Evolutionary conservation across 73 alveolate species (phyloP).

Genomic region (Paramecium caudatum): DNA sequence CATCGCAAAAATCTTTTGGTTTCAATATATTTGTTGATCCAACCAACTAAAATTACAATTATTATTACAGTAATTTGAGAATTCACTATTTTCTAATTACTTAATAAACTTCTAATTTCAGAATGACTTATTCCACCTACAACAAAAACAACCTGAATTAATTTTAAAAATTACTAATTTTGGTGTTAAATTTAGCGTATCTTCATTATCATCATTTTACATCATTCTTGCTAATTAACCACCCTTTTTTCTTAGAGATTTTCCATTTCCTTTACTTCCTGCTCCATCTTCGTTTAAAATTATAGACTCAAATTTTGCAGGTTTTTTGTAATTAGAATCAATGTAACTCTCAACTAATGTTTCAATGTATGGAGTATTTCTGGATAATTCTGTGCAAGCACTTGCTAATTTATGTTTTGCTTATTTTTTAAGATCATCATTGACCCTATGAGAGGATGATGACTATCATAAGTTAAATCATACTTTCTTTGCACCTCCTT

Average conservation of each 20-base stretch:
- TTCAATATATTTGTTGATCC: conserved; percentile 49
- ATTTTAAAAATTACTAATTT: conserved; percentile 20
- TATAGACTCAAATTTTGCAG: conserved; percentile 51
- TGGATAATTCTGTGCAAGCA: conserved; percentile 66
- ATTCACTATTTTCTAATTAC: neutral
- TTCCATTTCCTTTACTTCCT: conserved; percentile 28
- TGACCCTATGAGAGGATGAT: conserved; percentile 46
- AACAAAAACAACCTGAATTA: conserved; percentile 55
- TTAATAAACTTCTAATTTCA: conserved; percentile 62
- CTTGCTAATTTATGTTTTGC: conserved; percentile 66
- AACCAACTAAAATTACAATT: conserved; percentile 23
- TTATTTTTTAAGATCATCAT: conserved; percentile 57
- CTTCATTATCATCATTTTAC: conserved; percentile 58
- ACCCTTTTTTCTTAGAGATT: conserved; percentile 64
- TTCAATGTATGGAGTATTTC: conserved; percentile 74
- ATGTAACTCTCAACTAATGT: conserved; percentile 64
- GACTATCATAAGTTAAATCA: neutral
- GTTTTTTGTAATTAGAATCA: conserved; percentile 70
- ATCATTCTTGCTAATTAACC: conserved; percentile 64
- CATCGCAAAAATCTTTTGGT: conserved; percentile 58
- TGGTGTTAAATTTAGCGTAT: neutral
- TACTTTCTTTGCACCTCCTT: conserved; percentile 65
- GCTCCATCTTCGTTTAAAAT: conserved; percentile 71
- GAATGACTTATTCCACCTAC: conserved; percentile 70
- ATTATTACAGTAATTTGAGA: conserved; percentile 3